A percentile compares a stretch with the other conserved stretches of the same genome.
phyloP scores from a whole-genome alignment of 2,329 filamentous ascomycete genomes.

The Alternaria gansuensis region DNA sequence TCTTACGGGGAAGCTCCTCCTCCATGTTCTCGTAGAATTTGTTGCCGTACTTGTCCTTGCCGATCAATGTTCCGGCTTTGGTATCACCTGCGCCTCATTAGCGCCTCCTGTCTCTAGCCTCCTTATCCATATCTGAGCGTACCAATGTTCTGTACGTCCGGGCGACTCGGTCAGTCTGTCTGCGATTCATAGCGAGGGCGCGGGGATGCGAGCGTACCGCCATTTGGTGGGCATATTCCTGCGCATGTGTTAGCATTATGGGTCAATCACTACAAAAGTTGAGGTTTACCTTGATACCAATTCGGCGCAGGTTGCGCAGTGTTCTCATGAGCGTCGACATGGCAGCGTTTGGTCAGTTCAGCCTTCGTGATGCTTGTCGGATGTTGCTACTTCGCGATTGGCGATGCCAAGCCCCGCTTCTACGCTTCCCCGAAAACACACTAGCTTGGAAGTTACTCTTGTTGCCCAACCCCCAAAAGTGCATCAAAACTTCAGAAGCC shows the following conservation, averaged over 20 bases:
- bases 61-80: slow-evolving; percentile 88
- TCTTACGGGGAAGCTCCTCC: slow-evolving; percentile 88
- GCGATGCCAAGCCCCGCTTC: slow-evolving; percentile 34
- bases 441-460: slow-evolving; percentile 23
- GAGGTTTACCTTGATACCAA: slow-evolving; percentile 80
- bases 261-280: slow-evolving; percentile 18
- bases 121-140: slow-evolving; percentile 21
- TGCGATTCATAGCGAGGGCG: slow-evolving; percentile 32
- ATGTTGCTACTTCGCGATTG: slow-evolving; percentile 31
- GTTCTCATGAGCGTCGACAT: slow-evolving; percentile 96
- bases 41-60: slow-evolving; percentile 90
- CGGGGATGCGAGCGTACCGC: slow-evolving; percentile 69
- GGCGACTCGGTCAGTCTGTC: slow-evolving; percentile 38
- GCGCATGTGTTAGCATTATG: slow-evolving; percentile 48
- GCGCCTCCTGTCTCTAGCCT: slow-evolving; percentile 12
- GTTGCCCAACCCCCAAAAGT: slow-evolving; percentile 19
- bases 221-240: slow-evolving; percentile 94
- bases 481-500: slow-evolving; percentile 42
- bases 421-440: slow-evolving; percentile 11
- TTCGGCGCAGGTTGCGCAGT: slow-evolving; percentile 82
- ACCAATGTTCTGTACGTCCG: slow-evolving; percentile 52
- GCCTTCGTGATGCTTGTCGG: slow-evolving; percentile 26
- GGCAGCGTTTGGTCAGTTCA: slow-evolving; percentile 51
- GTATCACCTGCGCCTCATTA: slow-evolving; percentile 78
- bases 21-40: slow-evolving; percentile 93